These are phyloP conservation scores for Tillandsia leiboldiana DNA, from an alignment of 176 grass and related monocot species.

Conservation along the genomic window DNA sequence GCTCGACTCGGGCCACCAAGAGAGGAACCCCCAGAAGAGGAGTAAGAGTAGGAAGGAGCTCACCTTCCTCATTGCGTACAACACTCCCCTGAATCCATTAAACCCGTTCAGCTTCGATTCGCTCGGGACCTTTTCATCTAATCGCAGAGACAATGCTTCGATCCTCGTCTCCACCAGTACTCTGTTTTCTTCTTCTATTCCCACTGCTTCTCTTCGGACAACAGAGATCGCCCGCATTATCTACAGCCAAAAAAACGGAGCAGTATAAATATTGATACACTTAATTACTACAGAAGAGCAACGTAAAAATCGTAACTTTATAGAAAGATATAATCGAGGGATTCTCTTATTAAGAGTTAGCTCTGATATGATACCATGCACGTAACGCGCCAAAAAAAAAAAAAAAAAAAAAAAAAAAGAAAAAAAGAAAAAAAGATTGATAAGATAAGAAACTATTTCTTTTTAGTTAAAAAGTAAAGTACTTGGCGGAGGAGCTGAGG, in stretches of 20 bases:
- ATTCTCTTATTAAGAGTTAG: no score
- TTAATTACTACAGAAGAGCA: no score
- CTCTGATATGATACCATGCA: no score
- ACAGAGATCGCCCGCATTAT: slow-evolving; percentile 48
- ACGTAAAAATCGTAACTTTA: background rate
- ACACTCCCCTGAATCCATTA: slow-evolving; percentile 80
- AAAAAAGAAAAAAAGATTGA: no score
- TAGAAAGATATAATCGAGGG: no score
- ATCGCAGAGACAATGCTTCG: slow-evolving; percentile 57
- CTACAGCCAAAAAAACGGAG: slow-evolving; percentile 19
- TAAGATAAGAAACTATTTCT: no score
- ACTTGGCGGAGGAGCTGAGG: slow-evolving; percentile 45
- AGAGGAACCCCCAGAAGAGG: slow-evolving; percentile 44
- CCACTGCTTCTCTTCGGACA: slow-evolving; percentile 55
- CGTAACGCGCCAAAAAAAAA: no score
- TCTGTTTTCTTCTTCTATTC: slow-evolving; percentile 69
- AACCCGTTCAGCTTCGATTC: slow-evolving; percentile 59
- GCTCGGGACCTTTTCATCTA: slow-evolving; percentile 34
- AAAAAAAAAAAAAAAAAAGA: no score
- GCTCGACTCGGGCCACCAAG: slow-evolving; percentile 19
- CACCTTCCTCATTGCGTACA: slow-evolving; percentile 71
- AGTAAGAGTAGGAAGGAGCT: slow-evolving; percentile 79
- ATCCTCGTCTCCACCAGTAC: slow-evolving; percentile 46
- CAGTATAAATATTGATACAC: no score
- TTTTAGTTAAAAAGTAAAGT: no score